These are phyloP conservation scores for Euphorbia pulcherrima DNA, from an alignment of 345 rosid genomes.

Conservation along the genomic window DNA sequence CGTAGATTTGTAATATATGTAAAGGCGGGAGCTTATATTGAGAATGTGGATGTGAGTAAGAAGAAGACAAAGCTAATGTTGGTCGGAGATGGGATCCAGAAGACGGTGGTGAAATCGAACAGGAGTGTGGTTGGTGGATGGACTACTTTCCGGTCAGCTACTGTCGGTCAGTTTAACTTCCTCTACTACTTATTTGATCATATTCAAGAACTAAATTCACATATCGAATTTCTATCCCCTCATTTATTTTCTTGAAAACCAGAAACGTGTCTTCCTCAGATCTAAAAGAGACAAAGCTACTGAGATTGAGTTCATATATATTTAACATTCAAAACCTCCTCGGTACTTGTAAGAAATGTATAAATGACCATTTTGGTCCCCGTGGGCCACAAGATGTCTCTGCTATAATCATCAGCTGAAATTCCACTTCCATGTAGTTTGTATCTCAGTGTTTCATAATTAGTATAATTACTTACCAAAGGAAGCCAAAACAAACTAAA, in stretches of 20 bases:
- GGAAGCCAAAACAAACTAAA: too few species aligned
- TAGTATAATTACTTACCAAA: too few species aligned
- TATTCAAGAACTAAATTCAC: not conserved
- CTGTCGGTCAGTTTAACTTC: constrained; percentile 57
- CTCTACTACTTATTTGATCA: not conserved
- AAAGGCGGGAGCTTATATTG: constrained; percentile 65
- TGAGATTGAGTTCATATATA: not conserved
- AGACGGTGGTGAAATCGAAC: constrained; percentile 57
- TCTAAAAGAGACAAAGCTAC: not conserved
- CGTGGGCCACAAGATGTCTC: too few species aligned
- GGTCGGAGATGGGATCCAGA: constrained; percentile 81
- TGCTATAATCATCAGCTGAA: too few species aligned
- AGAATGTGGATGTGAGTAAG: constrained; percentile 65
- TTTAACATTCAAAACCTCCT: not conserved
- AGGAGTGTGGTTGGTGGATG: constrained; percentile 59
- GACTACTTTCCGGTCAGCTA: constrained; percentile 82
- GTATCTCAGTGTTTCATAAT: too few species aligned
- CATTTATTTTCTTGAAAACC: not conserved
- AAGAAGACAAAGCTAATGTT: constrained; percentile 62
- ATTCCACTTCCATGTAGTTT: too few species aligned
- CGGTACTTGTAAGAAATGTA: too few species aligned
- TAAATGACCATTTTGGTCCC: too few species aligned
- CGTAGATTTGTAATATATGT: constrained; percentile 73
- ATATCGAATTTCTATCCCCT: not conserved
- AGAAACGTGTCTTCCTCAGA: not conserved